Conservation (phyloP, 1,284 basidiomycete species). For the Ustilago vetiveriae region DNA sequence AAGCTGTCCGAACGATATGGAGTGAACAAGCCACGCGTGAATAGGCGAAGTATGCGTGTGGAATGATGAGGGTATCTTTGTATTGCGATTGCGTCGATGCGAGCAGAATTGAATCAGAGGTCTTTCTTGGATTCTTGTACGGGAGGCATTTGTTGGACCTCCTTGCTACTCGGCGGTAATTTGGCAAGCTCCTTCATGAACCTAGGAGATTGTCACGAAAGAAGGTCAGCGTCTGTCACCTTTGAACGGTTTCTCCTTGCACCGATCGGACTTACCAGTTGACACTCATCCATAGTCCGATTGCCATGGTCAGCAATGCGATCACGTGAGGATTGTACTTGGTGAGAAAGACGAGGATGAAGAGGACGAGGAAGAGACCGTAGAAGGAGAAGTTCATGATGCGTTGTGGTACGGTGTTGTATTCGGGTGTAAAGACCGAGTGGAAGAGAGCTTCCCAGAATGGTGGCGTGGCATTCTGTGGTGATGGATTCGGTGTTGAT, state of each 20-base stretch:
- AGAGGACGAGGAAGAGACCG: slow-evolving; percentile 65
- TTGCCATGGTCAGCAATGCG: slow-evolving; percentile 60
- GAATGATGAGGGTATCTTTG: neutral
- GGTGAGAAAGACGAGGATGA: slow-evolving; percentile 61
- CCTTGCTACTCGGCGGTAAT: slow-evolving; percentile 37
- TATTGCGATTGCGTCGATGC: neutral
- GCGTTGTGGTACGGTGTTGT: slow-evolving; percentile 55
- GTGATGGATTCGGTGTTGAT: neutral
- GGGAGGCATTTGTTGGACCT: slow-evolving; percentile 58
- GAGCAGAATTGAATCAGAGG: neutral
- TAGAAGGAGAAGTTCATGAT: slow-evolving; percentile 68
- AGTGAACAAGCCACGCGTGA: no score
- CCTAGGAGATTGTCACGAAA: slow-evolving; percentile 14
- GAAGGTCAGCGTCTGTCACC: neutral
- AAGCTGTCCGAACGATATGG: no score
- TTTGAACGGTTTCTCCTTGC: neutral
- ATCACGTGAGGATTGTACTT: slow-evolving; percentile 67
- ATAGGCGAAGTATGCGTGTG: neutral
- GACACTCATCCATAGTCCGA: slow-evolving; percentile 66
- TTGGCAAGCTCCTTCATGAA: slow-evolving; percentile 54
- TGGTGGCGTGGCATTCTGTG: neutral
- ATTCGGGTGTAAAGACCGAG: slow-evolving; percentile 60
- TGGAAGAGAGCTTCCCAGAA: slow-evolving; percentile 49
- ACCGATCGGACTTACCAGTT: slow-evolving; percentile 63
- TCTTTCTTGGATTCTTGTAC: neutral